Conservation (phyloP, 140 eudicot species). For the Ambrosia hybrid region DNA sequence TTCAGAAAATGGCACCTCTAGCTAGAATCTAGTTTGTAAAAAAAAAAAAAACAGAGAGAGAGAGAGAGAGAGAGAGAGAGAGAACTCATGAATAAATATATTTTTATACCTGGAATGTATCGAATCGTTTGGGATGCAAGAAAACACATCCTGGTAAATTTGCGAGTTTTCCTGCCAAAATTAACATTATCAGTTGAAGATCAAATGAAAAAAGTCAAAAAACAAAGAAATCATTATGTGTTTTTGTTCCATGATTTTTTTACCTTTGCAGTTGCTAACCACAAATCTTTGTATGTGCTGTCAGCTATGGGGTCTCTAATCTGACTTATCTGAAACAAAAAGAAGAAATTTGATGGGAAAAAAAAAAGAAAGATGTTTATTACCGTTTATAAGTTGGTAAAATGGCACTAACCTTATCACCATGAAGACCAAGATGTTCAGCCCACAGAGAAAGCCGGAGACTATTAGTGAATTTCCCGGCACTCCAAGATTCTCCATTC, state of each 20-base stretch:
- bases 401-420: slow-evolving; percentile 59
- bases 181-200: slow-evolving; percentile 13
- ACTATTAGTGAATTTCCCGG: slow-evolving; percentile 72
- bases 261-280: slow-evolving; percentile 91
- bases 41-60: no score
- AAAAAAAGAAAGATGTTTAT: not conserved
- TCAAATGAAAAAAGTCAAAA: not conserved
- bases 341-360: not conserved
- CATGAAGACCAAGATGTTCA: slow-evolving; percentile 86
- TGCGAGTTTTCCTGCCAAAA: slow-evolving; percentile 63
- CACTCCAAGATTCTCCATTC: slow-evolving; percentile 88
- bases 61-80: no score
- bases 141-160: slow-evolving; percentile 79
- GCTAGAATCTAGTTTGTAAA: not conserved
- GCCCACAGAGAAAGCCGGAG: slow-evolving; percentile 87
- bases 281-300: slow-evolving; percentile 66
- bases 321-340: slow-evolving; percentile 46
- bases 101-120: slow-evolving; percentile 75
- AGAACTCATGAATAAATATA: not conserved
- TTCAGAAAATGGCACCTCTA: no score
- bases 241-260: not conserved
- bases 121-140: slow-evolving; percentile 84
- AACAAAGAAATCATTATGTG: not conserved
- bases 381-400: slow-evolving; percentile 14
- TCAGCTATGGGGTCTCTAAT: slow-evolving; percentile 81